Conservation (phyloP, 495 filamentous ascomycete species). For the Pyrenula aspistea region DNA sequence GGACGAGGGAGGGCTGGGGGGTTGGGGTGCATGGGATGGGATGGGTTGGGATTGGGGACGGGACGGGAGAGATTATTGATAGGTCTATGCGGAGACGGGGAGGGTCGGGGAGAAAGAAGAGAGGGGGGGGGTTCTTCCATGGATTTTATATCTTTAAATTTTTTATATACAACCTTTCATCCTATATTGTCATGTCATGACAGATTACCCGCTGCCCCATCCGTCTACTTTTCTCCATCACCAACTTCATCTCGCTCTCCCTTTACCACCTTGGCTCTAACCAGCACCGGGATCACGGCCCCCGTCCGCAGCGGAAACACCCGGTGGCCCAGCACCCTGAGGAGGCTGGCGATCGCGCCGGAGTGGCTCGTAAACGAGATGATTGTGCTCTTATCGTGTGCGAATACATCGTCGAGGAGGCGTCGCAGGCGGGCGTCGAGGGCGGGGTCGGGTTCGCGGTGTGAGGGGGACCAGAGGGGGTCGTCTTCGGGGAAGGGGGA, state of each 20-base stretch:
- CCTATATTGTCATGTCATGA: too few relatives aligned
- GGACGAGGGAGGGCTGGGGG: conserved; percentile 44
- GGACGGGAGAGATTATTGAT: conserved; percentile 67
- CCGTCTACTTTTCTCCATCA: too few relatives aligned
- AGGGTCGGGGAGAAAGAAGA: conserved; percentile 45
- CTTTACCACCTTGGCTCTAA: conserved; percentile 33
- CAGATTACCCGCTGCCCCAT: too few relatives aligned
- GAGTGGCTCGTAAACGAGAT: conserved; percentile 60
- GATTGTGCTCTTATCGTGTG: conserved; percentile 42
- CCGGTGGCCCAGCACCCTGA: conserved; percentile 50
- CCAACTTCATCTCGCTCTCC: neutral
- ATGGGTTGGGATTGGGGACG: conserved; percentile 83
- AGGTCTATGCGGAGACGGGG: conserved; percentile 81
- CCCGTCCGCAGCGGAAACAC: conserved; percentile 50
- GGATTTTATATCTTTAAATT: too few relatives aligned
- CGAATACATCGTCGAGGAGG: conserved; percentile 54
- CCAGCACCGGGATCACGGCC: conserved; percentile 57
- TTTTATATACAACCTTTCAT: too few relatives aligned
- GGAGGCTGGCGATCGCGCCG: conserved; percentile 45
- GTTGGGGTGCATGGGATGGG: conserved; percentile 74
- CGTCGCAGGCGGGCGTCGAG: conserved; percentile 39
- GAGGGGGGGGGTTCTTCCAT: conserved; percentile 40
- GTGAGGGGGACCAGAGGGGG: conserved; percentile 43
- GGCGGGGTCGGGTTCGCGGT: conserved; percentile 39
- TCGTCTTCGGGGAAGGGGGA: conserved; percentile 49